Percentiles rank a stretch among this genome's conserved stretches.
phyloP scores from a whole-genome alignment of 495 filamentous ascomycete genomes.

The Penicillium desertorum region DNA sequence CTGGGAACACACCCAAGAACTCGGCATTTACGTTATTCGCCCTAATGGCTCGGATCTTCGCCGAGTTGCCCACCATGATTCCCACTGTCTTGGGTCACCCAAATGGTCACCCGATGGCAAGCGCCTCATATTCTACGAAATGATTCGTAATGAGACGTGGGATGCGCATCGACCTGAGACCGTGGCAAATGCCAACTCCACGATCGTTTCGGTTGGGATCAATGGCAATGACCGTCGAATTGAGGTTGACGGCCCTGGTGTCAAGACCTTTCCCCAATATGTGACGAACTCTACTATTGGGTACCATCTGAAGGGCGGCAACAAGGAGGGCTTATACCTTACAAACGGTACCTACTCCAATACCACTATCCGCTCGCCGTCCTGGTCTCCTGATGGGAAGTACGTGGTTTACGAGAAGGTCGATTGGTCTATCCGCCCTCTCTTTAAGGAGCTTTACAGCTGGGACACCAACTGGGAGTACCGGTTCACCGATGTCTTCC shows the following conservation, averaged over 20 bases:
- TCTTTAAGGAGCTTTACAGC: conserved; percentile 31
- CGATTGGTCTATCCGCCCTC: conserved; percentile 25
- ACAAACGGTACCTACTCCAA: conserved; percentile 22
- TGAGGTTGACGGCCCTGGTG: conserved; percentile 19
- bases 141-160: conserved; percentile 30
- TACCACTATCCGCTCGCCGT: conserved; percentile 26
- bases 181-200: conserved; percentile 19
- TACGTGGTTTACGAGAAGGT: conserved; percentile 33
- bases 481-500: conserved; percentile 38
- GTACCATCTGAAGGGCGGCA: conserved; percentile 29
- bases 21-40: conserved; percentile 31
- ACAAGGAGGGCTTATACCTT: conserved; percentile 24
- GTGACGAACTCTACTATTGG: conserved; percentile 21
- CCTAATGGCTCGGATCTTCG: conserved; percentile 32
- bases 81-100: conserved; percentile 28
- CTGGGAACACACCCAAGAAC: conserved; percentile 37
- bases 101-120: conserved; percentile 33
- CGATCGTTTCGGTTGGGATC: conserved; percentile 28
- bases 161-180: conserved; percentile 30
- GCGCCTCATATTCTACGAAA: conserved; percentile 32
- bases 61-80: conserved; percentile 14
- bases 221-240: conserved; percentile 18
- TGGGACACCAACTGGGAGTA: conserved; percentile 38
- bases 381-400: conserved; percentile 33
- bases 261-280: conserved; percentile 32